Evolutionary conservation across 495 filamentous ascomycete genomes (phyloP), one percentile per base, ranked within the genome.

Genomic region (Talaromyces trachyspermus): DNA sequence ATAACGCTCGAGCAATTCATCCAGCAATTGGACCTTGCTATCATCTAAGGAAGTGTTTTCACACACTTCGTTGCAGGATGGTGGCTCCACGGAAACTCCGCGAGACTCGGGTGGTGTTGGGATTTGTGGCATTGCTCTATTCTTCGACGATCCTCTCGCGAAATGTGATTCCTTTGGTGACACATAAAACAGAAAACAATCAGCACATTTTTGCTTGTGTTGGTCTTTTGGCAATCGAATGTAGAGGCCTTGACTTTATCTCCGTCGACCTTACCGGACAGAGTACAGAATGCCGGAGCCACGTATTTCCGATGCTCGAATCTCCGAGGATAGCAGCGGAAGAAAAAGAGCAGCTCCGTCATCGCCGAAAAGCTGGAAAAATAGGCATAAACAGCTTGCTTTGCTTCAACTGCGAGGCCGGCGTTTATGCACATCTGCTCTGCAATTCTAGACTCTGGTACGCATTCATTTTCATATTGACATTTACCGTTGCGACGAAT

Each of bases 1-100:
- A 60, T 92, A 90, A 23, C 73, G 68, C 57, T 81, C 77, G 2
- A 91, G 70, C 20, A 89, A 76, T 15, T 44, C 46, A 59, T 92
- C 87, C 48, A 95, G 58, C 18, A 56, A 61, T 45, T 59, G 50
- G 24, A 60, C 47, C 29, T 69, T 51, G 24, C 63, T 59, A 27
- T 54, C 52, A 18, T 54, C 47, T 11, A 58, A 44, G 4, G 47
- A 38, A 36, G 49, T 36, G 44, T 65, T 64, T 40, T 40, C 29
- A 18, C 54, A 59, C n/a, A 32, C 18, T 2, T 36, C 9, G 9
- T 35, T 12, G 4, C n/a, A n/a, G n/a, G n/a, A n/a, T n/a, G n/a
- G n/a, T n/a, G 61, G 58, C 17, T 55, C 24, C 36, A 61, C 61
- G 15, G 64, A 71, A 33, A 49, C 45, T 39, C 54, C 45, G 43